phyloP scores from a whole-genome alignment of 257 asterid genomes.

The Fraxinus quadrangulata region DNA sequence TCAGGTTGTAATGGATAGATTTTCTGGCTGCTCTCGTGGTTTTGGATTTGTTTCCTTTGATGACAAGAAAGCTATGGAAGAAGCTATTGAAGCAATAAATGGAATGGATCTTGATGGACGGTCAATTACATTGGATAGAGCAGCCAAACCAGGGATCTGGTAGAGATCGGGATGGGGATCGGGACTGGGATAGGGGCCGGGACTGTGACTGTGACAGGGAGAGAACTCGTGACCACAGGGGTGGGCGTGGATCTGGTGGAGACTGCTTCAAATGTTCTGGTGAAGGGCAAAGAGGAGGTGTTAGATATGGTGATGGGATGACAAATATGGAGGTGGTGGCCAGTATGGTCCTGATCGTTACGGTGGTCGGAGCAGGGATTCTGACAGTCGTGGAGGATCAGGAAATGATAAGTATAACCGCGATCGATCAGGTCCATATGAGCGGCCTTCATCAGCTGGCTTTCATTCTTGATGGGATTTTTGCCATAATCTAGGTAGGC shows the following conservation, averaged over 20 bases:
- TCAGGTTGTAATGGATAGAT: constrained; percentile 79
- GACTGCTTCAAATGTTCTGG: constrained; percentile 82
- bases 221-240: constrained; percentile 50
- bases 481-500: background rate
- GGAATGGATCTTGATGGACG: constrained; percentile 92
- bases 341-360: constrained; percentile 64
- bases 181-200: constrained; percentile 53
- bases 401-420: constrained; percentile 70
- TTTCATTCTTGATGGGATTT: constrained; percentile 40
- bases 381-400: constrained; percentile 66
- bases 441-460: constrained; percentile 61
- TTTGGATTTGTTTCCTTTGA: constrained; percentile 93
- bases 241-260: constrained; percentile 84
- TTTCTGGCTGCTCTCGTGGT: constrained; percentile 88
- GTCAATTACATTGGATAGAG: constrained; percentile 78
- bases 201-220: constrained; percentile 53
- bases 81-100: constrained; percentile 86
- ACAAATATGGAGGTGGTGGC: constrained; percentile 53
- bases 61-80: constrained; percentile 83
- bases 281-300: constrained; percentile 55
- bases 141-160: constrained; percentile 76
- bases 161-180: constrained; percentile 51
- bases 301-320: constrained; percentile 73
- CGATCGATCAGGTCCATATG: constrained; percentile 94
- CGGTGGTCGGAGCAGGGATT: constrained; percentile 64